These are phyloP conservation scores for Arthrinium puccinioides DNA, from an alignment of 2,329 filamentous ascomycete species.

Conservation along the genomic window DNA sequence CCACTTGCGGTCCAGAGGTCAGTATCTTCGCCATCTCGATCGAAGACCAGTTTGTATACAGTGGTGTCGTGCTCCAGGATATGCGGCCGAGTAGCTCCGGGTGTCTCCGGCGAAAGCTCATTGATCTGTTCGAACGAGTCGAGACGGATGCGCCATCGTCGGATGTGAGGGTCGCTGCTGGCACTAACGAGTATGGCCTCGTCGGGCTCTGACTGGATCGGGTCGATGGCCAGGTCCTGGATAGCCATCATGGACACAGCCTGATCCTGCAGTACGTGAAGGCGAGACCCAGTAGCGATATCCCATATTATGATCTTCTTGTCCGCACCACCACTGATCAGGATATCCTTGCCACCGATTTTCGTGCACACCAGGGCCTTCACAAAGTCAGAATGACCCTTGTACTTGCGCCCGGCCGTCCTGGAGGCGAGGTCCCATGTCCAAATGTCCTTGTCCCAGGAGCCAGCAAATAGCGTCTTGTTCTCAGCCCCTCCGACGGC, in stretches of 20 bases:
- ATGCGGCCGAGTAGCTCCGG: constrained; percentile 34
- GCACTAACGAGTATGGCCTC: constrained; percentile 64
- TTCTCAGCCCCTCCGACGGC: constrained; percentile 53
- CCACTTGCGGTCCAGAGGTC: constrained; percentile 92
- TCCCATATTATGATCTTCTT: constrained; percentile 83
- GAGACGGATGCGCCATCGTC: constrained; percentile 62
- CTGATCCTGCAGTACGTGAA: constrained; percentile 75
- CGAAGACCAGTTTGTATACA: constrained; percentile 74
- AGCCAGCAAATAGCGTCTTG: constrained; percentile 71
- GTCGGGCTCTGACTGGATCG: constrained; percentile 43
- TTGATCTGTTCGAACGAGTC: constrained; percentile 46
- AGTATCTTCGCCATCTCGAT: constrained; percentile 49
- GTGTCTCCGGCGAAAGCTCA: constrained; percentile 33
- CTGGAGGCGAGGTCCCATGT: constrained; percentile 65
- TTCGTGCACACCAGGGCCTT: constrained; percentile 65
- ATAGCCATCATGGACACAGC: constrained; percentile 66
- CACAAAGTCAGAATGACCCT: constrained; percentile 85
- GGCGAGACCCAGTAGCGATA: constrained; percentile 53
- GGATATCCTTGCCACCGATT: constrained; percentile 51
- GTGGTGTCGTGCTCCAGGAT: constrained; percentile 85
- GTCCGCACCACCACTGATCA: constrained; percentile 72
- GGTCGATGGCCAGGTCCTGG: constrained; percentile 72
- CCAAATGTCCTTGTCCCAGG: constrained; percentile 92
- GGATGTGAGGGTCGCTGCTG: constrained; percentile 73
- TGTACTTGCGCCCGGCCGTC: constrained; percentile 49